These are phyloP conservation scores for Asclepias syriaca DNA, from an alignment of 257 asterid genomes.

Conservation along the genomic window DNA sequence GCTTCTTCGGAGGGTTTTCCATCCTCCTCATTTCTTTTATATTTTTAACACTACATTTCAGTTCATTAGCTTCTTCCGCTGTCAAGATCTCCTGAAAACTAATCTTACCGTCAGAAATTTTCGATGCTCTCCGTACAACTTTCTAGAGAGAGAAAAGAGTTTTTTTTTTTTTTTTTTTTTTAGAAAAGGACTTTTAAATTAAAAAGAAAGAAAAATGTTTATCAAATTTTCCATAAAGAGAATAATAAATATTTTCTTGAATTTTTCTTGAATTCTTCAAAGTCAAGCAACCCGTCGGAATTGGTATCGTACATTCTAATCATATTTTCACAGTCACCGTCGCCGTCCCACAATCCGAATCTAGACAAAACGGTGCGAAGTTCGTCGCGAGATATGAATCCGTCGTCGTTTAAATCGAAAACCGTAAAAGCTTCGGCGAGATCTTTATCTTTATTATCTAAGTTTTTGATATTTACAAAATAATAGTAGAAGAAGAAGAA, in stretches of 20 bases:
- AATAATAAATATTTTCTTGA: slow-evolving; percentile 53
- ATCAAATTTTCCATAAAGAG: too few species aligned
- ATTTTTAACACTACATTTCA: too few species aligned
- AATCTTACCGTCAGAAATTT: too few species aligned
- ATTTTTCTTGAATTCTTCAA: slow-evolving; percentile 58
- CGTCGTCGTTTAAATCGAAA: slow-evolving; percentile 31
- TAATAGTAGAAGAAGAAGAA: slow-evolving; percentile 4
- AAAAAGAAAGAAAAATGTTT: too few species aligned
- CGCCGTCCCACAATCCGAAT: slow-evolving; percentile 30
- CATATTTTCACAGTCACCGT: slow-evolving; percentile 38
- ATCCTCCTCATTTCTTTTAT: too few species aligned
- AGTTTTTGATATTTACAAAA: slow-evolving; percentile 10
- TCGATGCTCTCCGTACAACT: too few species aligned
- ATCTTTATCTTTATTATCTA: slow-evolving; percentile 5
- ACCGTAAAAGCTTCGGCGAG: slow-evolving; percentile 24
- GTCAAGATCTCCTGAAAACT: too few species aligned
- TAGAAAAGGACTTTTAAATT: too few species aligned
- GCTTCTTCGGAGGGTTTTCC: too few species aligned
- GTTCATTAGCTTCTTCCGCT: too few species aligned
- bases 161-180: too few species aligned
- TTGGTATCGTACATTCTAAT: slow-evolving; percentile 41
- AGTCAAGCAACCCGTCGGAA: slow-evolving; percentile 58
- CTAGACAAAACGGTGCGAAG: slow-evolving; percentile 21
- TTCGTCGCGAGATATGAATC: slow-evolving; percentile 33
- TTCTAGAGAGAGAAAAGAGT: too few species aligned